These are phyloP conservation scores for Cochlearia excelsa DNA, from an alignment of 345 rosid species.

Conservation along the genomic window DNA sequence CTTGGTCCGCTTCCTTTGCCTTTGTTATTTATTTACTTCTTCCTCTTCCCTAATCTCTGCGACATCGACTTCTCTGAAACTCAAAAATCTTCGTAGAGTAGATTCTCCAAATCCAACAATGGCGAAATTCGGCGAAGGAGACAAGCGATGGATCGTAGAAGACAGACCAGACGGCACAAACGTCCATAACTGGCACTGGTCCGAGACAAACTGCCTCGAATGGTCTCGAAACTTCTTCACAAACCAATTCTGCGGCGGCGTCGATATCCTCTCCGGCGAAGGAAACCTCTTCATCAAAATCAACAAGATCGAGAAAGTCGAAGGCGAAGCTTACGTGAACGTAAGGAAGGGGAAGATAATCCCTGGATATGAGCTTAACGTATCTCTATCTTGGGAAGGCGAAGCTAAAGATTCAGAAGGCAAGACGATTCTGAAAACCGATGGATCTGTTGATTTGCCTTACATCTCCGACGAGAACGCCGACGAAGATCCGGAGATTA, in stretches of 20 bases:
- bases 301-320: slow-evolving; percentile 67
- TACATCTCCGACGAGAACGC: slow-evolving; percentile 97
- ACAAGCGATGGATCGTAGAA: slow-evolving; percentile 97
- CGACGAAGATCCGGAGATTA: slow-evolving; percentile 82
- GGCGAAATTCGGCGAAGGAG: slow-evolving; percentile 98
- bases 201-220: slow-evolving; percentile 85
- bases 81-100: slow-evolving; percentile 3
- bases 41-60: slow-evolving; percentile 18
- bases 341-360: slow-evolving; percentile 89
- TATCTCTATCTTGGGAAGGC: slow-evolving; percentile 78
- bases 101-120: slow-evolving; percentile 28
- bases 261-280: slow-evolving; percentile 58
- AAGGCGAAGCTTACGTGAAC: slow-evolving; percentile 95
- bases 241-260: slow-evolving; percentile 46
- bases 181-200: slow-evolving; percentile 99
- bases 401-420: slow-evolving; percentile 78
- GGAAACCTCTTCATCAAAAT: slow-evolving; percentile 54
- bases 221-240: slow-evolving; percentile 71
- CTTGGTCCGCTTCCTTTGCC: not conserved
- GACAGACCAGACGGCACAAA: slow-evolving; percentile 92
- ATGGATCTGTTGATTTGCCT: slow-evolving; percentile 80
- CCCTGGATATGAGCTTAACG: slow-evolving; percentile 84
- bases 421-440: slow-evolving; percentile 50
- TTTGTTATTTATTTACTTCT: not conserved
- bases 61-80: slow-evolving; percentile 6